These are phyloP conservation scores for Cryptococcus wingfieldii DNA, from an alignment of 1,284 basidiomycete species.

Conservation along the genomic window DNA sequence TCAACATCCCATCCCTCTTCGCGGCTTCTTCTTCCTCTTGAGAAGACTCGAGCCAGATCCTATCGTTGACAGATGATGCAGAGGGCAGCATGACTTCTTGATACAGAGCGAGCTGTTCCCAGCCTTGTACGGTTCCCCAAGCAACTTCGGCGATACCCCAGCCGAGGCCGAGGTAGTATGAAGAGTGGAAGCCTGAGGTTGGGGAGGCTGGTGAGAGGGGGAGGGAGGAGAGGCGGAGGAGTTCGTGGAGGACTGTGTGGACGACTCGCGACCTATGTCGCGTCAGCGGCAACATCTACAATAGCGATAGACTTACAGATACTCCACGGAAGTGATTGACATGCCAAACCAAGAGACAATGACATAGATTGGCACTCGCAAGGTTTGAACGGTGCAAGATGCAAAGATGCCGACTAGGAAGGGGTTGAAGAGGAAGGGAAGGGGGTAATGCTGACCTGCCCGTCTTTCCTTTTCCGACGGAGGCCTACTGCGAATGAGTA, in stretches of 20 bases:
- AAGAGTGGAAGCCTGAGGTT: slow-evolving; percentile 45
- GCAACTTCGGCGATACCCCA: slow-evolving; percentile 45
- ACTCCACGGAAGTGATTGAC: slow-evolving; percentile 10
- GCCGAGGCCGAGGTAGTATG: slow-evolving; percentile 47
- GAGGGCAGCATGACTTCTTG: slow-evolving; percentile 37
- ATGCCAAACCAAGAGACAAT: slow-evolving; percentile 29
- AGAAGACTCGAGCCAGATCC: not conserved
- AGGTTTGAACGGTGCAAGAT: slow-evolving; percentile 40
- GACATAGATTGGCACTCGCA: slow-evolving; percentile 41
- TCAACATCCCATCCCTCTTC: slow-evolving; percentile 2
- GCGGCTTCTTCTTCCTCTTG: not conserved
- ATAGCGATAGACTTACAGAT: slow-evolving; percentile 17
- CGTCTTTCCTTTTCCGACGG: slow-evolving; percentile 36
- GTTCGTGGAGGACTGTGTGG: slow-evolving; percentile 42
- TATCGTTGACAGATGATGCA: slow-evolving; percentile 3
- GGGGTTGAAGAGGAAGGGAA: slow-evolving; percentile 41
- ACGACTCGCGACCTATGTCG: slow-evolving; percentile 23
- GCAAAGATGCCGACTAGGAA: slow-evolving; percentile 45
- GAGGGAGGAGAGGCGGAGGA: slow-evolving; percentile 38
- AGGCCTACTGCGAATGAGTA: slow-evolving; percentile 33
- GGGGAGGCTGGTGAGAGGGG: slow-evolving; percentile 38
- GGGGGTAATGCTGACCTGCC: slow-evolving; percentile 44
- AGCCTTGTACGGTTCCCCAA: slow-evolving; percentile 47
- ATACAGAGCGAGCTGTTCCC: slow-evolving; percentile 45
- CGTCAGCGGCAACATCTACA: not conserved